Base-by-base conservation (phyloP, 257 asterid genomes). In the Primulina tabacum region DNA sequence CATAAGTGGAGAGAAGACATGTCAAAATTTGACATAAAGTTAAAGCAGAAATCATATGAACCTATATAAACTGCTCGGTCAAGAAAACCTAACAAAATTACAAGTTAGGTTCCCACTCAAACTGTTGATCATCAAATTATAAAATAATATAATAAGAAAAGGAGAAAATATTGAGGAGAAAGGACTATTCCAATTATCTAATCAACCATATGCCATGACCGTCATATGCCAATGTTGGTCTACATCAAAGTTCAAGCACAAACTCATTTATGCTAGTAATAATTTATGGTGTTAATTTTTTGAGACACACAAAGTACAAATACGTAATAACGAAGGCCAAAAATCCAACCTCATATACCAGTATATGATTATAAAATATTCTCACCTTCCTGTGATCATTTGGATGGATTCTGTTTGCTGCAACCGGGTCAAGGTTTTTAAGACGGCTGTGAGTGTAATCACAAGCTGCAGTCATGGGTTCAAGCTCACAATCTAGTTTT, bases 351-450 rank as follows among this genome's bases (percentile, higher is more conserved):
- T 14, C 53, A 14, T 12, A 43, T 11, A 43, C 53, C n/a, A 14
- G 53, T 14, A 43, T 2, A 6, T 2, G n/a, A 2, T 70, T 33
- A 6, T 26, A 61, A 67, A 35, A 73, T 57, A 60, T 37, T 29
- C 78, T 65, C 34, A 91, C 99, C 99, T 91, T 94, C 79, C 97
- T 83, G 40, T 79, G 84, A 76, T 94, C 92, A 78, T 94, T 94
- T 59, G 97, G 97, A 78, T 94, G 97, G 74, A 91, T 85, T 81
- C 97, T 82, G 81, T 83, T 81, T 56, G 97, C 93, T 28, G 95
- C 96, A 77, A 81, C 82, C 80, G 96, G 96, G 82, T 94, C 99
- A 68, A 94, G 80, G 60, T 83, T 85, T 75, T 81, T 84, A 55
- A 94, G 96, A 71, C 34, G 77, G 74, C 76, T 75, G 57, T 86